Percentiles rank a stretch among this genome's conserved stretches.
phyloP scores from a whole-genome alignment of 208 protist genomes.

The Leishmania tropica region DNA sequence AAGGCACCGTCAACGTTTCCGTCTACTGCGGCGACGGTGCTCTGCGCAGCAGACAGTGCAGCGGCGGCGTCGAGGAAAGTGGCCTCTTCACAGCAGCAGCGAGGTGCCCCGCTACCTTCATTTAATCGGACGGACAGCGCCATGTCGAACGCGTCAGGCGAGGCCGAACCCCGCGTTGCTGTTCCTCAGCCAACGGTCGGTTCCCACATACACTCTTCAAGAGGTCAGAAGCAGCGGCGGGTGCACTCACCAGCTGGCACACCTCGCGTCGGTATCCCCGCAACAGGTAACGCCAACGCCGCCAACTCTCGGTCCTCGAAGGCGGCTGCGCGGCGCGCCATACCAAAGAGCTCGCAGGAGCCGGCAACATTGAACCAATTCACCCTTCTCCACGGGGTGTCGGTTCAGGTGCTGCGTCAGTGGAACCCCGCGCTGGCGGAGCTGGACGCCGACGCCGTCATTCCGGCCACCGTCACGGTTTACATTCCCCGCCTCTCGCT shows the following conservation, averaged over 20 bases:
- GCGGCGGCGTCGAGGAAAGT: neutral
- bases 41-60: neutral
- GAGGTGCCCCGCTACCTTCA: neutral
- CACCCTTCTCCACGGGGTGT: conserved; percentile 37
- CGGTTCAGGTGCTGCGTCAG: conserved; percentile 27
- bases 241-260: neutral
- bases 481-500: conserved; percentile 1
- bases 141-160: conserved; percentile 8
- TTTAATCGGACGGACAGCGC: neutral
- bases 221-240: neutral
- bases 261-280: neutral
- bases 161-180: conserved; percentile 14
- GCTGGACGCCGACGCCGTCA: conserved; percentile 26
- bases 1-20: neutral
- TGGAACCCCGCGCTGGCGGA: conserved; percentile 43
- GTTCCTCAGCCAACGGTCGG: conserved; percentile 13
- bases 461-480: conserved; percentile 20
- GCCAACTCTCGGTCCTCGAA: neutral
- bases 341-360: neutral
- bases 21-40: neutral
- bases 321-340: conserved; percentile 25
- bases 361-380: conserved; percentile 42
- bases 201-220: conserved; percentile 9
- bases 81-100: neutral
- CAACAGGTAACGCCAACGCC: too few species aligned